phyloP scores from a whole-genome alignment of 495 filamentous ascomycete species.

The Neurospora sublineolata region DNA sequence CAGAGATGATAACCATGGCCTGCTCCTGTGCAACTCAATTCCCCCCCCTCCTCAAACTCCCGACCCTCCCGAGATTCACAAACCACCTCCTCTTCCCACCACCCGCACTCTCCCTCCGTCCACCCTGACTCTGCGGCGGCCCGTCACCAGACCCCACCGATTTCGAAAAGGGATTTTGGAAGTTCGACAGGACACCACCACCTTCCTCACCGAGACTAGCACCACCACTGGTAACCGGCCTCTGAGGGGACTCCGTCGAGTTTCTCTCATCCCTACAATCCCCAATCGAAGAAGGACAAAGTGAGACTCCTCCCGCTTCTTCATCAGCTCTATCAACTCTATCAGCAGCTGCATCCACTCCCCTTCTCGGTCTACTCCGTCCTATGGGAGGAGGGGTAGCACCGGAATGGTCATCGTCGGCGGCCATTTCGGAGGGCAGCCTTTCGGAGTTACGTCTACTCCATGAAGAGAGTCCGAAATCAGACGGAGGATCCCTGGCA shows the following conservation, averaged over 20 bases:
- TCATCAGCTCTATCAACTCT: neutral
- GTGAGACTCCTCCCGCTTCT: slow-evolving; percentile 11
- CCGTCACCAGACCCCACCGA: neutral
- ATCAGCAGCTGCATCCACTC: neutral
- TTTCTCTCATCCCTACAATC: neutral
- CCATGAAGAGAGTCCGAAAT: slow-evolving; percentile 21
- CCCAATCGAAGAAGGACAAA: neutral
- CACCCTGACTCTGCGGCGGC: neutral
- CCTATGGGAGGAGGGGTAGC: slow-evolving; percentile 38
- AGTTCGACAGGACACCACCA: neutral
- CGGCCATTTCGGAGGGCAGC: slow-evolving; percentile 10
- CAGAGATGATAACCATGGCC: neutral
- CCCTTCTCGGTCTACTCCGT: slow-evolving; percentile 21
- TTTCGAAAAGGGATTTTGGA: neutral
- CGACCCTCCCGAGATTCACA: slow-evolving; percentile 19
- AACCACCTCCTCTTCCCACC: slow-evolving; percentile 29
- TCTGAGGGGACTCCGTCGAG: neutral
- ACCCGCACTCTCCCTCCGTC: neutral
- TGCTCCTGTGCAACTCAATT: neutral
- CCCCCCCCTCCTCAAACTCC: slow-evolving; percentile 20
- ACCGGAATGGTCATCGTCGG: slow-evolving; percentile 19
- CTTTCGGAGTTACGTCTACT: slow-evolving; percentile 10
- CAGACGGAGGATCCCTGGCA: slow-evolving; percentile 4
- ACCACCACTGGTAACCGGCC: neutral
- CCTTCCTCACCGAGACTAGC: neutral